These are phyloP conservation scores for Lichtheimia ramosa DNA, from an alignment of 371 early-diverging fungal genomes.

Conservation along the genomic window DNA sequence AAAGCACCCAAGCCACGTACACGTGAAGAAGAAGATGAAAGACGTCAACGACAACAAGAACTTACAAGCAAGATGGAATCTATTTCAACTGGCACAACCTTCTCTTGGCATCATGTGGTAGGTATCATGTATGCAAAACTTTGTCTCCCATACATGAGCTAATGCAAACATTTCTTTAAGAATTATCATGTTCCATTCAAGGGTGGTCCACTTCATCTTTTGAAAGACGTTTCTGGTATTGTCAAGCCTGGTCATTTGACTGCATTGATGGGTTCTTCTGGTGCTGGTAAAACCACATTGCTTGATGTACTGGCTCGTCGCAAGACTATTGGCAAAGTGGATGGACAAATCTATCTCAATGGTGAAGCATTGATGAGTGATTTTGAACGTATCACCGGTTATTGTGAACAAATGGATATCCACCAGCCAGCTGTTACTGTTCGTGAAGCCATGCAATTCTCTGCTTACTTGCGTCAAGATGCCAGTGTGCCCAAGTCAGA, in stretches of 20 bases:
- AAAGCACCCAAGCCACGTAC: constrained; percentile 20
- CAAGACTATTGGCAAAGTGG: constrained; percentile 71
- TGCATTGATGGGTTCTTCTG: constrained; percentile 82
- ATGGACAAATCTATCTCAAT: constrained; percentile 67
- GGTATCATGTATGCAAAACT: too few relatives aligned
- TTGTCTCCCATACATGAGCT: too few relatives aligned
- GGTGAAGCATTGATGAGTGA: constrained; percentile 39
- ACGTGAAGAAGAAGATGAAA: constrained; percentile 23
- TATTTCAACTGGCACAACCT: constrained; percentile 39
- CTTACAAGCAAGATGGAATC: constrained; percentile 23
- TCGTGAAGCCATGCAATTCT: constrained; percentile 69
- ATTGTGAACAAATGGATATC: constrained; percentile 83
- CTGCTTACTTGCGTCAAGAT: constrained; percentile 67
- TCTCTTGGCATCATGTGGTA: constrained; percentile 53
- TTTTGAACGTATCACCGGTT: constrained; percentile 75
- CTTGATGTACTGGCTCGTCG: constrained; percentile 78
- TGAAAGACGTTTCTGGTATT: constrained; percentile 48
- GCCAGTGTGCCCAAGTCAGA: constrained; percentile 49
- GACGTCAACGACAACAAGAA: constrained; percentile 27
- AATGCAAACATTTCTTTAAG: too few relatives aligned
- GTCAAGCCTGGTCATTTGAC: constrained; percentile 70
- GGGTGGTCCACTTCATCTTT: constrained; percentile 43
- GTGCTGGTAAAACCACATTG: constrained; percentile 86
- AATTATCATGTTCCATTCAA: constrained; percentile 54
- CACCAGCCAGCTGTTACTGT: constrained; percentile 60